Conservation (phyloP, 768 basidiomycete species). For the Russula compacta region DNA sequence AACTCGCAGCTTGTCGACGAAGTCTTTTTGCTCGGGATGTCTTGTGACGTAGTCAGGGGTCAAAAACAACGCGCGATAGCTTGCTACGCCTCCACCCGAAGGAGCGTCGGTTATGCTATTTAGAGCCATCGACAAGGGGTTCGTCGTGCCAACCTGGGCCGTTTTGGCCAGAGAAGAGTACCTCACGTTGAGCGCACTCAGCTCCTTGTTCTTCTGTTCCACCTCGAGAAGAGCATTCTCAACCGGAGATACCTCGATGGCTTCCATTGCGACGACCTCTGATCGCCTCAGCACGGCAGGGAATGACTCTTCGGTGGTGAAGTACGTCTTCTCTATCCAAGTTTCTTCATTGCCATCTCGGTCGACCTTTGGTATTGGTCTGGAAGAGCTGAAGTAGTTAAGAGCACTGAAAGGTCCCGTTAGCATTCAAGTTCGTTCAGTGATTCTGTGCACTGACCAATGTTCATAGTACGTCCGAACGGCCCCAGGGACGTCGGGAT, state of each 20-base stretch:
- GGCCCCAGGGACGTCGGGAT: slow-evolving; percentile 70
- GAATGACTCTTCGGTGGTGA: slow-evolving; percentile 80
- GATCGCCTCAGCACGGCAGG: slow-evolving; percentile 88
- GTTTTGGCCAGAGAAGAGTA: slow-evolving; percentile 77
- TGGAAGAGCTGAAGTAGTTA: slow-evolving; percentile 70
- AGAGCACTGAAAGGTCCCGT: slow-evolving; percentile 47
- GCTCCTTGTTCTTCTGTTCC: slow-evolving; percentile 68
- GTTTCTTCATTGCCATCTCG: slow-evolving; percentile 61
- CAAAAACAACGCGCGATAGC: slow-evolving; percentile 73
- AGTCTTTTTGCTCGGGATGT: slow-evolving; percentile 60
- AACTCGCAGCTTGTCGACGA: slow-evolving; percentile 60
- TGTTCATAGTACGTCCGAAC: slow-evolving; percentile 85
- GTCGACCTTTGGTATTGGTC: slow-evolving; percentile 54
- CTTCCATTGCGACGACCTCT: slow-evolving; percentile 63
- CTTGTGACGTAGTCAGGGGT: slow-evolving; percentile 53
- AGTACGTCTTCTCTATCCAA: slow-evolving; percentile 86
- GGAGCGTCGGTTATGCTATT: slow-evolving; percentile 85
- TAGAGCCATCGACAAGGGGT: slow-evolving; percentile 75
- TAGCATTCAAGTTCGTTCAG: neutral
- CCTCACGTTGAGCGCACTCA: slow-evolving; percentile 55
- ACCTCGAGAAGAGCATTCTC: slow-evolving; percentile 79
- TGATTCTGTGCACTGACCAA: slow-evolving; percentile 37
- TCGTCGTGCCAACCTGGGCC: slow-evolving; percentile 62
- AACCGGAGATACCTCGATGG: slow-evolving; percentile 77
- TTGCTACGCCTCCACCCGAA: slow-evolving; percentile 61